phyloP scores from a whole-genome alignment of 441 rosid genomes.

The Gossypium aridum region DNA sequence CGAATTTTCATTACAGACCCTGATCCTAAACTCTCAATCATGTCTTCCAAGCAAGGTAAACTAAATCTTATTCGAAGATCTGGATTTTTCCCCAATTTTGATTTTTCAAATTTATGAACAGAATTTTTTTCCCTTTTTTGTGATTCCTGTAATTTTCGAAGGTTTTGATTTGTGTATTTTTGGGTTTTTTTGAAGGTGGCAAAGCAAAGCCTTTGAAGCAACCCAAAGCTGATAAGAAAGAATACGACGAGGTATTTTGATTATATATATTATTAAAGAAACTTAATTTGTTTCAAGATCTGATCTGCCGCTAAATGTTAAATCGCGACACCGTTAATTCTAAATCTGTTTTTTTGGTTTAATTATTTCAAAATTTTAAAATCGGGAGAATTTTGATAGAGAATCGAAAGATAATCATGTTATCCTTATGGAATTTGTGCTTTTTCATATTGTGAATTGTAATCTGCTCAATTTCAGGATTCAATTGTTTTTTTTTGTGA shows the following conservation, averaged over 20 bases:
- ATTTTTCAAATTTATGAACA: background rate
- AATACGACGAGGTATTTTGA: constrained; percentile 73
- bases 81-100: background rate
- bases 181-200: constrained; percentile 49
- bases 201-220: constrained; percentile 95
- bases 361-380: background rate
- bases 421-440: background rate
- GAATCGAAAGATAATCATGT: background rate
- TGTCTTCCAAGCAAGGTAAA: constrained; percentile 93
- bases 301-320: background rate
- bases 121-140: background rate
- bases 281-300: background rate
- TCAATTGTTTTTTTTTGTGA: background rate
- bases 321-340: no score
- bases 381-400: background rate
- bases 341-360: background rate
- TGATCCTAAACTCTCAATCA: constrained; percentile 25
- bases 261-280: background rate
- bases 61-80: background rate
- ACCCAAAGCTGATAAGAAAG: constrained; percentile 75
- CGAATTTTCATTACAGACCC: constrained; percentile 15
- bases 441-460: background rate
- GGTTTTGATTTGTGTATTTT: background rate
- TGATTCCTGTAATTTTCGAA: background rate
- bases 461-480: background rate